phyloP scores from a whole-genome alignment of 805 yeast genomes.

The Candida hungchunana region DNA sequence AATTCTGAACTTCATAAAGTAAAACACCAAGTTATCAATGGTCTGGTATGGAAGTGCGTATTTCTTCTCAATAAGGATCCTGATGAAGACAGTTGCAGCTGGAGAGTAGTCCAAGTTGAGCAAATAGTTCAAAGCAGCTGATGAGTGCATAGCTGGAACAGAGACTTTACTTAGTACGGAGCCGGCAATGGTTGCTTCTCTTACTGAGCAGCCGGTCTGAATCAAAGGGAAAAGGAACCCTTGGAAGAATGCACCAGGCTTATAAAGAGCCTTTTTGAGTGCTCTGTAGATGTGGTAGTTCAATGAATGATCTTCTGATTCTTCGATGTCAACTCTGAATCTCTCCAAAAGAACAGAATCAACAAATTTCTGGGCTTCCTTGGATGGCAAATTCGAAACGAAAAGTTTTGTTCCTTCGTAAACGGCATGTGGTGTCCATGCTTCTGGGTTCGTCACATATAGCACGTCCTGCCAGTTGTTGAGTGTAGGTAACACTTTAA shows the following conservation, averaged over 20 bases:
- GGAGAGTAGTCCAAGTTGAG: constrained; percentile 81
- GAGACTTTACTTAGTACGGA: constrained; percentile 87
- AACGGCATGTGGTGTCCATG: constrained; percentile 93
- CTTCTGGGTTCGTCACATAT: constrained; percentile 86
- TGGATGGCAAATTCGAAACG: constrained; percentile 83
- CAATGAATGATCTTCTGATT: constrained; percentile 68
- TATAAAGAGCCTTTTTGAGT: constrained; percentile 86
- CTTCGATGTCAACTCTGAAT: constrained; percentile 67
- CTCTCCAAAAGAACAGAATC: constrained; percentile 63
- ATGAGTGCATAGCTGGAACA: constrained; percentile 91
- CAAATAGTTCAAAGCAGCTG: constrained; percentile 88
- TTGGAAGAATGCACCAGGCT: constrained; percentile 96
- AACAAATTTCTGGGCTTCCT: constrained; percentile 84
- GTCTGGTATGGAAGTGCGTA: constrained; percentile 97
- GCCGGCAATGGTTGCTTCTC: constrained; percentile 94
- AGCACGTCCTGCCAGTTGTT: constrained; percentile 95
- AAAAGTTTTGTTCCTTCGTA: constrained; percentile 94
- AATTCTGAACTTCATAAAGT: constrained; percentile 85
- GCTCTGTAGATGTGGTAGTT: constrained; percentile 94
- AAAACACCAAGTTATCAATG: constrained; percentile 88
- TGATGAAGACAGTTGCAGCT: constrained; percentile 84
- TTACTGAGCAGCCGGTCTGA: constrained; percentile 80
- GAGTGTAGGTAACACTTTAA: constrained; percentile 89
- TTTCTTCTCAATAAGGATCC: constrained; percentile 86
- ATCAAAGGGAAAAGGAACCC: constrained; percentile 92